These are phyloP conservation scores for Mortierella sp. DNA, from an alignment of 371 early-diverging fungal species.

Conservation along the genomic window DNA sequence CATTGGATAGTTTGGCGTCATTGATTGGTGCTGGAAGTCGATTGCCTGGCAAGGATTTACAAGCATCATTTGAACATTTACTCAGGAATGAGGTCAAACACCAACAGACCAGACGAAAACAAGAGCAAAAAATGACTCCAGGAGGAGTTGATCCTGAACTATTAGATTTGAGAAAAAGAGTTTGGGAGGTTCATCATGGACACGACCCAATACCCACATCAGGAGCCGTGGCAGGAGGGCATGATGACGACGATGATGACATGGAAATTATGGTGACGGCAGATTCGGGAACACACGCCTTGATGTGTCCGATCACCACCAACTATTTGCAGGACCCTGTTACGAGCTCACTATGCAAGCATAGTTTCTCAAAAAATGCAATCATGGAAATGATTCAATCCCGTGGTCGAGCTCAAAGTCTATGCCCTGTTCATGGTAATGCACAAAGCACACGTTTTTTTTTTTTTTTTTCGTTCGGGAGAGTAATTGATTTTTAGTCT, in stretches of 20 bases:
- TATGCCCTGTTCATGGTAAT: conserved; percentile 55
- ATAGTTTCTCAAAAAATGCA: conserved; percentile 47
- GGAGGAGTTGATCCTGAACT: conserved; percentile 30
- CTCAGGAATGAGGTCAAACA: conserved; percentile 27
- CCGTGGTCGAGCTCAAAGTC: conserved; percentile 4
- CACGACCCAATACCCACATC: conserved; percentile 22
- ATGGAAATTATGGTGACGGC: conserved; percentile 49
- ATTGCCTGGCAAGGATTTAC: conserved; percentile 17
- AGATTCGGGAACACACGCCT: conserved; percentile 11
- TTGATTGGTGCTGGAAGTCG: conserved; percentile 13
- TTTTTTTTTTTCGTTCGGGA: neutral
- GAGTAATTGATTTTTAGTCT: neutral
- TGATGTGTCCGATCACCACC: conserved; percentile 54
- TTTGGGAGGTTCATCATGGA: conserved; percentile 53
- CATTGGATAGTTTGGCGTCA: conserved; percentile 26
- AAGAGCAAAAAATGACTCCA: conserved; percentile 15
- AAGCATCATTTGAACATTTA: conserved; percentile 20
- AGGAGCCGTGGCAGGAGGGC: conserved; percentile 13
- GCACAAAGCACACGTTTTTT: neutral
- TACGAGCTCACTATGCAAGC: conserved; percentile 49
- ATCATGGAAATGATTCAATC: conserved; percentile 27
- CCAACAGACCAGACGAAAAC: conserved; percentile 33
- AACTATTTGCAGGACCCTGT: conserved; percentile 48
- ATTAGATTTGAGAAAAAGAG: conserved; percentile 32
- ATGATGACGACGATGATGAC: conserved; percentile 49